Percentiles rank a stretch among this genome's conserved stretches.
Evolutionary conservation across 192 early-diverging fungal genomes (phyloP).

Genomic region (Backusella tuberculispora): DNA sequence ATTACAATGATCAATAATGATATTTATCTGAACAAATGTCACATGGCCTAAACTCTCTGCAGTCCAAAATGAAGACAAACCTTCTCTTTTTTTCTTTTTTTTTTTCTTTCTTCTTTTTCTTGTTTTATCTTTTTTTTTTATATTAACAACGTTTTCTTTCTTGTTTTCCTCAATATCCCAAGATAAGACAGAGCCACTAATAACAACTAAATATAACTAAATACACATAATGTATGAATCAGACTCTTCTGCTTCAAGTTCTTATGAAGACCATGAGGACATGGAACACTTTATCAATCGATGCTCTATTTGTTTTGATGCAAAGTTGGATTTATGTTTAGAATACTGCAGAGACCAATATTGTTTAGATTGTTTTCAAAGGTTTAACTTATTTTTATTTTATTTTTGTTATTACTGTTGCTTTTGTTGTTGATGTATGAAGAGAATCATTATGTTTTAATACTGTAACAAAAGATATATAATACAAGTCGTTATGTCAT

Average conservation of each 20-base stretch:
- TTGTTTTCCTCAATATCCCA: background rate
- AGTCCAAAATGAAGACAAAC: constrained; percentile 5
- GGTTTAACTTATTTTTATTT: constrained; percentile 8
- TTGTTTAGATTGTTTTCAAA: constrained; percentile 50
- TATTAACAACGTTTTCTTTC: background rate
- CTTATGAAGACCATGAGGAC: constrained; percentile 34
- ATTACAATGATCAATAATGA: background rate
- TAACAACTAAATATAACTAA: background rate
- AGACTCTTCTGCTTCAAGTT: constrained; percentile 14
- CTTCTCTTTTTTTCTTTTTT: background rate
- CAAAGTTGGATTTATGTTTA: constrained; percentile 57
- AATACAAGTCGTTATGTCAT: constrained; percentile 57
- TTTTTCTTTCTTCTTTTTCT: constrained; percentile 3
- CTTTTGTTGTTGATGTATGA: background rate
- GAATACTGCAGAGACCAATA: constrained; percentile 61
- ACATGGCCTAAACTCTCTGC: constrained; percentile 9
- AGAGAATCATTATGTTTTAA: background rate
- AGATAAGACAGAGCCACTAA: background rate
- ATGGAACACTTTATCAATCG: constrained; percentile 59
- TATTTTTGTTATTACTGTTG: constrained; percentile 7
- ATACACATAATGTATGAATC: constrained; percentile 10
- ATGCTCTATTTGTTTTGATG: constrained; percentile 65
- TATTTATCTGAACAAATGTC: constrained; percentile 2
- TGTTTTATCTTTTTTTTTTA: background rate
- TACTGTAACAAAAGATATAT: constrained; percentile 44